These are phyloP conservation scores for Boletus barrowsii DNA, from an alignment of 768 basidiomycete genomes.

Conservation along the genomic window DNA sequence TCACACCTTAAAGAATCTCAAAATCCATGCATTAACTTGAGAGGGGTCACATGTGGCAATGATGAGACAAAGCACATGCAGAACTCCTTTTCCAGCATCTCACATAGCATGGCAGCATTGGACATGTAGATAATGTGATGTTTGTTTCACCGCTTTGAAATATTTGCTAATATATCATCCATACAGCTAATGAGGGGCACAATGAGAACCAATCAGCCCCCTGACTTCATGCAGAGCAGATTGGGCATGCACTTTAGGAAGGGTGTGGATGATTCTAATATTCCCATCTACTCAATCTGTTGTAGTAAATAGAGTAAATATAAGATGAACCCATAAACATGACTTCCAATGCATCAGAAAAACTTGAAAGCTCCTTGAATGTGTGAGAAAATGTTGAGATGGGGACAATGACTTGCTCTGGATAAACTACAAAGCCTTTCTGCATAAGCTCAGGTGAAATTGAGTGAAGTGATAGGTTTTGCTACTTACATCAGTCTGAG, in stretches of 20 bases:
- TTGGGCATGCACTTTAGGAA: background rate
- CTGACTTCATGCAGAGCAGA: background rate
- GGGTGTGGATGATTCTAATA: no score
- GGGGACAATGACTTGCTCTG: background rate
- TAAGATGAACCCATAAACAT: background rate
- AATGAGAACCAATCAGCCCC: background rate
- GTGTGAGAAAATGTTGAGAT: background rate
- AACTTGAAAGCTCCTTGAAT: background rate
- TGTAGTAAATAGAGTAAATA: background rate
- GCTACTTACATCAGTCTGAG: no score
- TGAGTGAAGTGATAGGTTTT: background rate
- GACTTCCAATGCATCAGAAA: background rate
- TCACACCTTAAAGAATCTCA: background rate
- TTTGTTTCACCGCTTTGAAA: slow-evolving; percentile 37
- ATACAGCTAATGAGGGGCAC: slow-evolving; percentile 29
- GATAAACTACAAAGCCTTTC: background rate
- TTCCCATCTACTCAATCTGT: background rate
- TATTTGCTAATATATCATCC: slow-evolving; percentile 35
- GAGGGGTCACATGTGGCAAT: slow-evolving; percentile 33
- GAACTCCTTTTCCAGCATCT: slow-evolving; percentile 32
- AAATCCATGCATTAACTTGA: slow-evolving; percentile 26
- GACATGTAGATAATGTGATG: slow-evolving; percentile 33
- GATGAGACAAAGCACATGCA: slow-evolving; percentile 27
- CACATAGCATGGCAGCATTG: slow-evolving; percentile 23
- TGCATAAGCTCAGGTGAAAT: background rate